Conservation (phyloP, 805 yeast species). For the Ogataea nonfermentans region DNA sequence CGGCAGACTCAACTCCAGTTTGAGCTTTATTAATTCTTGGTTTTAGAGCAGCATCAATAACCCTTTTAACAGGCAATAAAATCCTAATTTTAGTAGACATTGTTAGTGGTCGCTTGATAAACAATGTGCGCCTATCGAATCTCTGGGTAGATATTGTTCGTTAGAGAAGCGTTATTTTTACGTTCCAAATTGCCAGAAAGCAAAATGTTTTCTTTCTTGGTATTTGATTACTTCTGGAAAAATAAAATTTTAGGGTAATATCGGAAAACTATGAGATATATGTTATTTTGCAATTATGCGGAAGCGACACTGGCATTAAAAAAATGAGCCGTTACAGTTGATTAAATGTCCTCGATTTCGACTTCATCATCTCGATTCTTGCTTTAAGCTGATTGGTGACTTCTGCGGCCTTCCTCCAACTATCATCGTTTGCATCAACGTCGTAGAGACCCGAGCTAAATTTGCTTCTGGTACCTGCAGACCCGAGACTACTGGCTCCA, state of each 20-base stretch:
- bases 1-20: constrained; percentile 82
- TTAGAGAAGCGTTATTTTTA: neutral
- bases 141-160: too few relatives aligned
- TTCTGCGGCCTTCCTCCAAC: constrained; percentile 89
- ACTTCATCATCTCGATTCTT: constrained; percentile 86
- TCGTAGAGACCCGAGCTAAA: constrained; percentile 31
- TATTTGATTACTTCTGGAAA: neutral
- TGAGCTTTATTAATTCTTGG: constrained; percentile 88
- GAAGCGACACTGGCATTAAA: neutral
- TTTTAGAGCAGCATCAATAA: constrained; percentile 88
- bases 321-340: constrained; percentile 14
- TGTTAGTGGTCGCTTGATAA: too few relatives aligned
- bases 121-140: too few relatives aligned
- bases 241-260: too few relatives aligned
- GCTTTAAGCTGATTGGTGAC: constrained; percentile 84
- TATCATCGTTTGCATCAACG: constrained; percentile 53
- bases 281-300: neutral
- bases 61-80: constrained; percentile 92
- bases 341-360: constrained; percentile 39
- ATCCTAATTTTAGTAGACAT: constrained; percentile 59
- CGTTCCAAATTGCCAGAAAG: neutral
- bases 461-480: constrained; percentile 16
- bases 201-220: neutral
- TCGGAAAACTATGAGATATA: too few relatives aligned
- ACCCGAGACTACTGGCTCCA: constrained; percentile 17